Evolutionary conservation across 2,329 filamentous ascomycete genomes (phyloP).

Genomic region (Claviceps cyperi): DNA sequence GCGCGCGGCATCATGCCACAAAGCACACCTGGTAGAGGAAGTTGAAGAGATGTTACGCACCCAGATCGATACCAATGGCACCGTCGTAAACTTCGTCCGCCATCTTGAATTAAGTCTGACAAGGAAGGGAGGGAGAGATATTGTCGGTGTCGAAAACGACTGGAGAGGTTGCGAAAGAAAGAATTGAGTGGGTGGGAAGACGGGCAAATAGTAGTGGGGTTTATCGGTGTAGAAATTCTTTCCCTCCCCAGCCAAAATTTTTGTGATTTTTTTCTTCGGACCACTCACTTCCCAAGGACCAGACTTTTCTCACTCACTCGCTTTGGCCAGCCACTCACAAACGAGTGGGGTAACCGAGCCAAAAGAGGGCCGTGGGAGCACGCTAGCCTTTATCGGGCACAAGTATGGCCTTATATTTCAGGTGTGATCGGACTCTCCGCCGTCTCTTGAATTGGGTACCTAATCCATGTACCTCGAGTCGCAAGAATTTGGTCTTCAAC

Average conservation of each 20-base stretch:
- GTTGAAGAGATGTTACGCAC: slow-evolving; percentile 37
- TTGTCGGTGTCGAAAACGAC: slow-evolving; percentile 7
- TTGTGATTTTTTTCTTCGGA: slow-evolving; percentile 17
- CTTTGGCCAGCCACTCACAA: background rate
- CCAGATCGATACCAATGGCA: slow-evolving; percentile 99
- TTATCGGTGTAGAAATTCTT: slow-evolving; percentile 23
- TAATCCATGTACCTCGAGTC: too few species aligned
- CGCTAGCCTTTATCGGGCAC: slow-evolving; percentile 1
- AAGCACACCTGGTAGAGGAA: background rate
- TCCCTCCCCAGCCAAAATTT: slow-evolving; percentile 15
- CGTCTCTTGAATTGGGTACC: background rate
- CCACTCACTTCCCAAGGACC: background rate
- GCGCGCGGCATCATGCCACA: background rate
- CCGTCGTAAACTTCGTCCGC: slow-evolving; percentile 97
- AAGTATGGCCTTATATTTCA: background rate
- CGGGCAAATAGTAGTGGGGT: slow-evolving; percentile 19
- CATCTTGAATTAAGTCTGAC: slow-evolving; percentile 46
- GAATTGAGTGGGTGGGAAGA: slow-evolving; percentile 11
- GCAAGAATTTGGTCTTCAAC: too few species aligned
- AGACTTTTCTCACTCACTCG: slow-evolving; percentile 14
- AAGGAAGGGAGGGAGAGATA: slow-evolving; percentile 10
- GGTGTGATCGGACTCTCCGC: background rate
- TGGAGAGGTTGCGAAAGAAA: slow-evolving; percentile 12
- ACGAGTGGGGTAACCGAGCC: slow-evolving; percentile 4
- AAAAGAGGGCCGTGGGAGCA: slow-evolving; percentile 1